Percentiles rank a stretch among this genome's conserved stretches.
Evolutionary conservation across 1,284 basidiomycete species (phyloP).

Genomic region (Inonotus hispidus): DNA sequence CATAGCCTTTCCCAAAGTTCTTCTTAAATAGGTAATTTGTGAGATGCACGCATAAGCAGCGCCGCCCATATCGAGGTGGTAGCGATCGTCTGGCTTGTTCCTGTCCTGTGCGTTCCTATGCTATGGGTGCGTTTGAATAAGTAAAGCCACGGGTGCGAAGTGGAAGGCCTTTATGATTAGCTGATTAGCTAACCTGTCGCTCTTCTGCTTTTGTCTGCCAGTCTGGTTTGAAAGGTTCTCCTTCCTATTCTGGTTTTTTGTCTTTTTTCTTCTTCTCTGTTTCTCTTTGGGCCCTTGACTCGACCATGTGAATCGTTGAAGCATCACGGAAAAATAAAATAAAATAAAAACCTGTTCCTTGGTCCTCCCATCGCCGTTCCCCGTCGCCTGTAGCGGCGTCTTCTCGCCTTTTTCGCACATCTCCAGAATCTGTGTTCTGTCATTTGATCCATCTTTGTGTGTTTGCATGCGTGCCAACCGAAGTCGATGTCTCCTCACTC

Average conservation of each 20-base stretch:
- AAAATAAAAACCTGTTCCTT: neutral
- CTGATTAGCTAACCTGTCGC: neutral
- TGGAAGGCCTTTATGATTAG: neutral
- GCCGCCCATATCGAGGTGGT: conserved; percentile 2
- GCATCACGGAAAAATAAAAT: neutral
- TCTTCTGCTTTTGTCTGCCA: neutral
- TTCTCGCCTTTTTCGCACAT: neutral
- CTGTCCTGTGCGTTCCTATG: conserved; percentile 1
- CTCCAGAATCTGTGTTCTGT: conserved; percentile 2
- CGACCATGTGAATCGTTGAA: too few species aligned
- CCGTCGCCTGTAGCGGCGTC: neutral
- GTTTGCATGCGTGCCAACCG: neutral
- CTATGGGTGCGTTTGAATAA: neutral
- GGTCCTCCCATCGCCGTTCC: neutral
- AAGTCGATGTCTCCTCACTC: neutral
- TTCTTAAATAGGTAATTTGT: neutral
- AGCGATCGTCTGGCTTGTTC: conserved; percentile 1
- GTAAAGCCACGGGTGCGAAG: neutral
- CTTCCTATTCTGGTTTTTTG: neutral
- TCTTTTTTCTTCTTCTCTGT: neutral
- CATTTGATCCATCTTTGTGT: neutral
- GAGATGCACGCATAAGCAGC: conserved; percentile 1
- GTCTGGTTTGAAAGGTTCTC: neutral
- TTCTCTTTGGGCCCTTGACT: too few species aligned
- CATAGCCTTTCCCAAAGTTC: conserved; percentile 19